Conservation (phyloP, 805 yeast species). For the Yarrowia sp. region DNA sequence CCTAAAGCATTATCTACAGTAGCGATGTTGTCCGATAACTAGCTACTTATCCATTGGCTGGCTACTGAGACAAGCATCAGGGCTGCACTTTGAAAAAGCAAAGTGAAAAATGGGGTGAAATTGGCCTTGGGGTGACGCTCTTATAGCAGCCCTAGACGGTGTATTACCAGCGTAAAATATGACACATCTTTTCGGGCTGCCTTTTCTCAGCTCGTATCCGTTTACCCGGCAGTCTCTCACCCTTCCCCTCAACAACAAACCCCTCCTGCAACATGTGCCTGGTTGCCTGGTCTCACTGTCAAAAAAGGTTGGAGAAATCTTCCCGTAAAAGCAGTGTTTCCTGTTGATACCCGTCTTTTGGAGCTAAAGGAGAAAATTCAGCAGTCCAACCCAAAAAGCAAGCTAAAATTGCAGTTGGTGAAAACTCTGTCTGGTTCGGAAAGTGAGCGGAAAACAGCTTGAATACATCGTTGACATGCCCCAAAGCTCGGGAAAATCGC, state of each 20-base stretch:
- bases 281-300: conserved; percentile 18
- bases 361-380: background rate
- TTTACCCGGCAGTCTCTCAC: background rate
- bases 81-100: conserved; percentile 12
- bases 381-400: conserved; percentile 1
- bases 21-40: conserved; percentile 16
- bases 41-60: conserved; percentile 37
- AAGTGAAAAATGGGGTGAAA: background rate
- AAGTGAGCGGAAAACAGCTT: background rate
- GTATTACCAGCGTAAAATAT: background rate
- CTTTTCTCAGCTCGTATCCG: no score
- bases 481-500: background rate
- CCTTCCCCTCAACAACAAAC: background rate
- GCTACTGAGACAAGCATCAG: conserved; percentile 9
- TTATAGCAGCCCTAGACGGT: no score
- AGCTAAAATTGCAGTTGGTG: background rate
- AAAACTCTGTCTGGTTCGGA: conserved; percentile 1
- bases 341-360: conserved; percentile 21
- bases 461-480: background rate
- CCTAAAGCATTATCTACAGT: background rate
- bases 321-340: conserved; percentile 11
- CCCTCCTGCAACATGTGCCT: conserved; percentile 19
- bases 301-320: conserved; percentile 24
- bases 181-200: no score
- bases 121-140: no score